phyloP scores from a whole-genome alignment of 2,329 filamentous ascomycete genomes.

The Pseudopithomyces maydicus region DNA sequence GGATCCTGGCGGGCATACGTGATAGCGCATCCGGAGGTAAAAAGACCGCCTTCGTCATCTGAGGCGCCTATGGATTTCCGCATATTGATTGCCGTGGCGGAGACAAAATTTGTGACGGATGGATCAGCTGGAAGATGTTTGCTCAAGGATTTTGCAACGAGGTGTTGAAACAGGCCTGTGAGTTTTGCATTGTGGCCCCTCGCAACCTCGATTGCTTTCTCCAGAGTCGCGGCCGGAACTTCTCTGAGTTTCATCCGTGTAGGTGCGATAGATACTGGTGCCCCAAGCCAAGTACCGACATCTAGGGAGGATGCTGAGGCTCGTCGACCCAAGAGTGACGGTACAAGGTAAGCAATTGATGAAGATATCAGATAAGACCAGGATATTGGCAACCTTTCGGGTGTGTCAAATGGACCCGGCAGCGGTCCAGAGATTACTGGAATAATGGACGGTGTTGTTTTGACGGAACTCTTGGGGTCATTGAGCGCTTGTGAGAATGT shows the following conservation, averaged over 20 bases:
- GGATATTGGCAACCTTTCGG: slow-evolving; percentile 48
- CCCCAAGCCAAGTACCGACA: slow-evolving; percentile 43
- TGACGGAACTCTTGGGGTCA: slow-evolving; percentile 9
- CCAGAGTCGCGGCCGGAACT: slow-evolving; percentile 34
- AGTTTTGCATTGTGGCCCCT: slow-evolving; percentile 46
- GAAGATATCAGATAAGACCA: slow-evolving; percentile 52
- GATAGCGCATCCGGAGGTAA: slow-evolving; percentile 28
- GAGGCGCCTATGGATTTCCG: slow-evolving; percentile 39
- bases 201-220: slow-evolving; percentile 33
- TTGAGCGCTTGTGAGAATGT: slow-evolving; percentile 41
- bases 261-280: slow-evolving; percentile 30
- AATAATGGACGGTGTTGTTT: slow-evolving; percentile 6
- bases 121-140: slow-evolving; percentile 26
- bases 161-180: slow-evolving; percentile 48
- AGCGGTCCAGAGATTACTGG: slow-evolving; percentile 18
- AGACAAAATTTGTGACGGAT: slow-evolving; percentile 41
- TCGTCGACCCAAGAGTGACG: slow-evolving; percentile 43
- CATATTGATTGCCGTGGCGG: slow-evolving; percentile 50
- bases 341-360: slow-evolving; percentile 45
- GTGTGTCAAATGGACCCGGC: slow-evolving; percentile 46
- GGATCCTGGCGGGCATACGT: slow-evolving; percentile 31
- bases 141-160: slow-evolving; percentile 48
- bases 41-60: slow-evolving; percentile 45
- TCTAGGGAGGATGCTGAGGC: slow-evolving; percentile 25
- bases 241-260: slow-evolving; percentile 41